Evolutionary conservation across 2,329 filamentous ascomycete genomes (phyloP), one percentile per base, ranked within the genome.

Genomic region (Penicillium sp.): DNA sequence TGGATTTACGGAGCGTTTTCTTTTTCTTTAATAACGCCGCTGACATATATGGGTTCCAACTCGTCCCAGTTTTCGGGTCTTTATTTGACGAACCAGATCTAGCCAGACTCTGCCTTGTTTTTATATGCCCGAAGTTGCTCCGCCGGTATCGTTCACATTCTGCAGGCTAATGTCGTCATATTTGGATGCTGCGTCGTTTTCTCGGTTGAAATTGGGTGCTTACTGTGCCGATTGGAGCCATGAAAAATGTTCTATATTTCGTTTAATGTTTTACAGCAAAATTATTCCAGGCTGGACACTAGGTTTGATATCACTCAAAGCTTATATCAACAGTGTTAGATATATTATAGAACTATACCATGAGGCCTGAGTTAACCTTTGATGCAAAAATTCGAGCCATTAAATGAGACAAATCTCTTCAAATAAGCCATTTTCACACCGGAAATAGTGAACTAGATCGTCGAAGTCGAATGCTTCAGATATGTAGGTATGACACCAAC

Each of bases 61-160:
- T 45, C 12, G 25, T 45, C 19, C 50, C n/a, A 45, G 22, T 52
- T 45, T 51, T 38, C 14, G 6, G n/a, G 11, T 14, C 31, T 8
- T 9, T 45, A 22, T 28, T 17, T 3, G 31, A 38, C 35, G 46
- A 49, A 49, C 46, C 17, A 36, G 11, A 25, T 38, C n/a, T 31
- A 19, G 41, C 25, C 22, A 36, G 14, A 5, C 50, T 36, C 14
- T 52, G 42, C 50, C 41, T 52, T 52, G 50, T 46, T 44, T 44
- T 44, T 6, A 4, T 44, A 31, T 22, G 1, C 1, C 42, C 42
- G 28, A 44, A 22, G 17, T 31, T 44, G 26, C 26, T 31, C 28
- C 42, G 31, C 17, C 12, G 28, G 42, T 31, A 17, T 31, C 28
- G n/a, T 31, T 44, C 42, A 22, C 19, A 44, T 14, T 43, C 11